Evolutionary conservation across 495 filamentous ascomycete genomes (phyloP), one percentile per base, ranked within the genome.

Genomic region (Penicillium arizonense): DNA sequence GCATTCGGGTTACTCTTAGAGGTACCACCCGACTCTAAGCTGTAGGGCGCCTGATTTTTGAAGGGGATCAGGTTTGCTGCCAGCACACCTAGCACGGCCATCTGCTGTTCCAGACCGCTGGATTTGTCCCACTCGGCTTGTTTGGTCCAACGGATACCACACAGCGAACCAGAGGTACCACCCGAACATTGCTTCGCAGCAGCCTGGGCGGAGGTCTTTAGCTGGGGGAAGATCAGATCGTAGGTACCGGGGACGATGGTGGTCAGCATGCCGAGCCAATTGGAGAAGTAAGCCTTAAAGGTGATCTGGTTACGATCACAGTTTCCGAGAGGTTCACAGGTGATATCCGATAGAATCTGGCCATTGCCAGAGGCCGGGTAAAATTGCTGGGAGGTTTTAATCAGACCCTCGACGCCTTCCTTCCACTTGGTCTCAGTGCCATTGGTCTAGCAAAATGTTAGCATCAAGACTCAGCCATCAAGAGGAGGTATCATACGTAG

Each of bases 211-310:
- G 78, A 82, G 11, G 71, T 70, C 46, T 68, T 58, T 10, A 93
- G 64, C 44, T 81, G 76, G 1, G 83, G 78, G 60, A 78, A 68
- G 41, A 92, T 81, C 8, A 64, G 55, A 30, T 79, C 71, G 39
- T 63, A 67, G 9, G 82, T 86, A 51, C 76, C 82, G 4, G 88
- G 87, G 5, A 84, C 88, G 53, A 91, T 76, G 50, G 84, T 83
- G 9, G 82, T 74, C 33, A 82, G 78, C 33, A 79, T 79, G 2
- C 84, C 82, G 63, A 93, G 73, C 87, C 85, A 90, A 7, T 83
- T 83, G 34, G 83, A 70, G 14, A 90, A 72, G 58, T 89, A 87
- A 8, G 86, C 87, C 69, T 92, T 93, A 77, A 90, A 91, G 38
- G 77, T 81, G 47, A 76, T 76, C 65, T 89, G 82, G 61, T 93